A percentile compares a stretch with the other conserved stretches of the same genome.
Evolutionary conservation across 108 stramenopile genomes (phyloP).

Genomic region (Stephanodiscus triporus): DNA sequence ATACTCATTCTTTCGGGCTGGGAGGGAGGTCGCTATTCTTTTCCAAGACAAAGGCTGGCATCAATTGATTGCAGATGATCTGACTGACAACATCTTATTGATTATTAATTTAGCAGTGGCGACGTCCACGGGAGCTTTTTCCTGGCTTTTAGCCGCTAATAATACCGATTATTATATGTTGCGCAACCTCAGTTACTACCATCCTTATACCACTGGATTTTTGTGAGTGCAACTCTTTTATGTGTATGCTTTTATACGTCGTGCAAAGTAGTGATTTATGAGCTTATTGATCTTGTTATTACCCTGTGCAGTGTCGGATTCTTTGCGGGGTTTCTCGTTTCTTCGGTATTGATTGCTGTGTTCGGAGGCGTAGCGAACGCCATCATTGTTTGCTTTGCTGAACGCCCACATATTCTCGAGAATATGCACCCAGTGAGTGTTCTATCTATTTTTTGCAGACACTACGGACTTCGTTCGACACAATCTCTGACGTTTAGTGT

Average conservation of each 20-base stretch:
- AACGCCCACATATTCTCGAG: neutral
- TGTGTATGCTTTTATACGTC: neutral
- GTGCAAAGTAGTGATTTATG: neutral
- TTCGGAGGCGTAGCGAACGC: slow-evolving; percentile 4
- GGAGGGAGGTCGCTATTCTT: neutral
- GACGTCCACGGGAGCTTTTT: neutral
- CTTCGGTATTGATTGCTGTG: neutral
- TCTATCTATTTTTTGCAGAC: neutral
- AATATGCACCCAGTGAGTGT: neutral
- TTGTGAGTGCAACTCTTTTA: neutral
- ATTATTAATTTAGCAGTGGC: slow-evolving; percentile 4
- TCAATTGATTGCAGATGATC: neutral
- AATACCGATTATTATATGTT: neutral
- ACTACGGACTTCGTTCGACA: neutral
- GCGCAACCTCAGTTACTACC: neutral
- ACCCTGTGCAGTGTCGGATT: neutral
- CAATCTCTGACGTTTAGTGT: neutral
- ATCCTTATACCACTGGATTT: slow-evolving; percentile 5
- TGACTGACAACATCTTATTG: neutral
- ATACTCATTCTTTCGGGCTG: neutral
- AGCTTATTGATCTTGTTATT: neutral
- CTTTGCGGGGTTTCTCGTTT: neutral
- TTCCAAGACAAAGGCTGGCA: neutral
- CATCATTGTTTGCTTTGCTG: slow-evolving; percentile 5
- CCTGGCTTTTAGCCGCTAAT: neutral